Evolutionary conservation across 352 stramenopile species (phyloP), one percentile per base, ranked within the genome.

Genomic region (Globisporangium carolinianum): DNA sequence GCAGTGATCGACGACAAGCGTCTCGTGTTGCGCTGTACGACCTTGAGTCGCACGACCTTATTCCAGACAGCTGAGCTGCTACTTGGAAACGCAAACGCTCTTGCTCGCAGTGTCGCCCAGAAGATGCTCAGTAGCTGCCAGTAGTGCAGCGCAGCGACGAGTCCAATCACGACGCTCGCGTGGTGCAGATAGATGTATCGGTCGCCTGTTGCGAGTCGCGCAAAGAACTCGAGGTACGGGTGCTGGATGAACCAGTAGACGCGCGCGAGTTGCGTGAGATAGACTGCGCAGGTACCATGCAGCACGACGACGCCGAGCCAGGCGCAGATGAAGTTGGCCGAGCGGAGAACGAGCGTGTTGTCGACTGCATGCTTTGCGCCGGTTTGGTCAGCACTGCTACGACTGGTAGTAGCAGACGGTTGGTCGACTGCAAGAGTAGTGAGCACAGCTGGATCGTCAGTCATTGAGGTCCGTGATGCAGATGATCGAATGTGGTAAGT

Each of bases 141-240:
- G 37, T 39, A 57, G 36, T 57, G 57, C 1, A 57, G 35, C 32
- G 49, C 48, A 0, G 24, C 35, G 42, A 55, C 8, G 56, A 12
- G 1, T 5, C 10, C 14, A 8, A 49, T n/a, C 0, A 17, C 35
- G 1, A 32, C 17, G 38, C 47, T 38, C 1, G 47, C 37, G 14
- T 12, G 36, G 5, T n/a, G 7, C 6, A 61, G 32, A 14, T 55
- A 48, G n/a, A 24, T 12, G 14, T 47, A 24, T 11, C 36, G 41
- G 10, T 57, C 57, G 7, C 49, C 39, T 3, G 50, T 41, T 12
- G 18, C 41, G 1, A 62, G 18, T 5, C 38, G 42, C 17, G 32
- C 39, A 17, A 51, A 57, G 48, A 57, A 62, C 38, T 45, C 41
- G 4, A 62, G 36, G 48, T 57, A 52, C n/a, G 57, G 57, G 4